phyloP scores from a whole-genome alignment of 2,329 filamentous ascomycete genomes.

The Aspergillus sp. region DNA sequence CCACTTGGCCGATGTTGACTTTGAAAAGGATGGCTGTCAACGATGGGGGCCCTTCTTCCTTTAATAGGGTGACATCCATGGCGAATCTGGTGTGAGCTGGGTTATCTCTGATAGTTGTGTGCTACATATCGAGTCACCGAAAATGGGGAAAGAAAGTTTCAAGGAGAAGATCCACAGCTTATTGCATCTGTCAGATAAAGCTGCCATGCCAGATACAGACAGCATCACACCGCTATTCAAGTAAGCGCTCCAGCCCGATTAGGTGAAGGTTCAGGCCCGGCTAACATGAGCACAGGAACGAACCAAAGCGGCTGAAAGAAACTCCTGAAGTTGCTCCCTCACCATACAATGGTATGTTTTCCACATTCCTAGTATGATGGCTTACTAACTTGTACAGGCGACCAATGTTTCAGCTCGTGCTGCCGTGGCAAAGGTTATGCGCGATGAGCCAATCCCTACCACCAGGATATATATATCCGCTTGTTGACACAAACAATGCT shows the following conservation, averaged over 20 bases:
- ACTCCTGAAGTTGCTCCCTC: background rate
- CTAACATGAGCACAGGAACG: background rate
- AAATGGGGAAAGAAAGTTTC: constrained; percentile 1
- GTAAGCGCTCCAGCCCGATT: background rate
- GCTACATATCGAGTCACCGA: no score
- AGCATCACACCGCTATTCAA: background rate
- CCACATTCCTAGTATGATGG: no score
- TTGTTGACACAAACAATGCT: no score
- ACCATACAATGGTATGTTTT: constrained; percentile 6
- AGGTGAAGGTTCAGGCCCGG: background rate
- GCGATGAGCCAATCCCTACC: background rate
- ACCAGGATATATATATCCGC: no score
- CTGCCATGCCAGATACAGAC: background rate
- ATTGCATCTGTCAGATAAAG: background rate
- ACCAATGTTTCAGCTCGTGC: constrained; percentile 13
- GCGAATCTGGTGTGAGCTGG: no score
- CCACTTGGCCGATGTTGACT: background rate
- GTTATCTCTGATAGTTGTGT: no score
- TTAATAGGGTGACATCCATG: no score
- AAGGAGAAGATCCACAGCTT: constrained; percentile 7
- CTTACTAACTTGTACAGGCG: background rate
- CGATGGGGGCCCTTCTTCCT: no score
- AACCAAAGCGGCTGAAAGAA: background rate
- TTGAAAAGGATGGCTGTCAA: background rate
- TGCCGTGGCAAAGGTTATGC: constrained; percentile 5